phyloP scores from a whole-genome alignment of 805 yeast species.

The Hermanozyma aechmeae region DNA sequence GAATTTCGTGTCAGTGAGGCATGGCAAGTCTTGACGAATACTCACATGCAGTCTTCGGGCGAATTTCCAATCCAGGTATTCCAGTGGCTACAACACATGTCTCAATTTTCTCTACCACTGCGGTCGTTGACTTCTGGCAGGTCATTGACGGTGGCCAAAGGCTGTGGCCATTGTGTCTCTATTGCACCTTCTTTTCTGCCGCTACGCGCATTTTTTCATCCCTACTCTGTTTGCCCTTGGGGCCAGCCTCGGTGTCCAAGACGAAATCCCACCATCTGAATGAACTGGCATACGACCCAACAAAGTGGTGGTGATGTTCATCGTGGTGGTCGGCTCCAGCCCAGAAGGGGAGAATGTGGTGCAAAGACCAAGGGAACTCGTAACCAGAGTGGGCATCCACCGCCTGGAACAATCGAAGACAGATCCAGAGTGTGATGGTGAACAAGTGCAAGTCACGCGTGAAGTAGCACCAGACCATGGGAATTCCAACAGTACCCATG shows the following conservation, averaged over 20 bases:
- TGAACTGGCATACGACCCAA: conserved; percentile 49
- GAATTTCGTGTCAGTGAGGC: no score
- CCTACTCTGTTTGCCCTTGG: conserved; percentile 39
- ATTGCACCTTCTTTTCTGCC: conserved; percentile 22
- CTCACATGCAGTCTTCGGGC: no score
- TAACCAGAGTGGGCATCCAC: conserved; percentile 56
- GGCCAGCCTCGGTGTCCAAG: conserved; percentile 49
- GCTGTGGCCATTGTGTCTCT: background rate
- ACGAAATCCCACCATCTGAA: conserved; percentile 51
- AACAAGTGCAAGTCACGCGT: conserved; percentile 41
- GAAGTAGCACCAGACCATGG: conserved; percentile 42
- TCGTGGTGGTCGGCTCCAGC: conserved; percentile 61
- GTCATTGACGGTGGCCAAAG: no score
- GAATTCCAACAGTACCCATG: conserved; percentile 53
- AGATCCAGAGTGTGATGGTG: conserved; percentile 45
- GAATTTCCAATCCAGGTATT: no score
- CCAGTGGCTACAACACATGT: no score
- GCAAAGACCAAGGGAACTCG: conserved; percentile 54
- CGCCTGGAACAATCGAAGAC: conserved; percentile 46
- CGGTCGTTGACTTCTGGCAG: no score
- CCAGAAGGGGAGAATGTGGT: conserved; percentile 51
- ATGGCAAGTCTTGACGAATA: no score
- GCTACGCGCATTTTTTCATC: conserved; percentile 32
- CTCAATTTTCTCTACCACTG: no score
- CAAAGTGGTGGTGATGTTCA: conserved; percentile 50